Percentiles rank a stretch among this genome's conserved stretches.
Conservation (phyloP, 1,284 basidiomycete genomes). For the Violaceomyces palustris region DNA sequence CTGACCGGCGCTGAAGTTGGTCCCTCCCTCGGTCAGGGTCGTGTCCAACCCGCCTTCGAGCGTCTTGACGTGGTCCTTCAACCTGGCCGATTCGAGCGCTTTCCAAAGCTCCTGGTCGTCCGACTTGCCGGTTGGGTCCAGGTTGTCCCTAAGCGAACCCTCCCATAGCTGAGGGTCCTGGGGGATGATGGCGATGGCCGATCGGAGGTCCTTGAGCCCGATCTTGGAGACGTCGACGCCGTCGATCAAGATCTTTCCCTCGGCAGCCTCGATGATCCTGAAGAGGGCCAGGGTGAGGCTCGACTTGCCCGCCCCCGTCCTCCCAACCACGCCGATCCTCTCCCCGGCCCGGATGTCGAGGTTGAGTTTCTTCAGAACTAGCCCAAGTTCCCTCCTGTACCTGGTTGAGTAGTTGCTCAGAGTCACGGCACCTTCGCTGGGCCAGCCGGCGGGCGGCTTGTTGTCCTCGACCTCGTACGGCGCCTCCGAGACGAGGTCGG, state of each 20-base stretch:
- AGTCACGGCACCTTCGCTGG: conserved; percentile 67
- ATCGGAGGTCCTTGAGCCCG: conserved; percentile 67
- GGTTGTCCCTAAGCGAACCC: conserved; percentile 76
- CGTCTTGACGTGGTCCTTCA: conserved; percentile 68
- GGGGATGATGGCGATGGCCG: conserved; percentile 76
- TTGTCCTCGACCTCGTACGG: conserved; percentile 56
- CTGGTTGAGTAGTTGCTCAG: conserved; percentile 75
- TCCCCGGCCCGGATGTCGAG: conserved; percentile 65
- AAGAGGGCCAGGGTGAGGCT: conserved; percentile 62
- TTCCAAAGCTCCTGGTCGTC: conserved; percentile 74
- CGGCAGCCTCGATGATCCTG: conserved; percentile 62
- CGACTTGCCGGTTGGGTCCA: conserved; percentile 68
- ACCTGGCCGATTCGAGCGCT: conserved; percentile 67
- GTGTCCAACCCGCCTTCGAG: conserved; percentile 72
- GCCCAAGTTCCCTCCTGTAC: conserved; percentile 75
- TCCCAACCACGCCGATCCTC: conserved; percentile 64
- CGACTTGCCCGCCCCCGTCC: conserved; percentile 90
- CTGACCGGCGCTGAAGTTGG: conserved; percentile 76
- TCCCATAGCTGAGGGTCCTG: conserved; percentile 71
- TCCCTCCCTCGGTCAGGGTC: conserved; percentile 70
- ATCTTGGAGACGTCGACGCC: conserved; percentile 75
- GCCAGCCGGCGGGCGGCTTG: conserved; percentile 62
- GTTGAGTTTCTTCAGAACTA: conserved; percentile 70
- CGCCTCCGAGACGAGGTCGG: conserved; percentile 70
- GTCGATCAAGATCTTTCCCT: conserved; percentile 76